Evolutionary conservation across 306 rosid species (phyloP).

Genomic region (Castanopsis chinensis): DNA sequence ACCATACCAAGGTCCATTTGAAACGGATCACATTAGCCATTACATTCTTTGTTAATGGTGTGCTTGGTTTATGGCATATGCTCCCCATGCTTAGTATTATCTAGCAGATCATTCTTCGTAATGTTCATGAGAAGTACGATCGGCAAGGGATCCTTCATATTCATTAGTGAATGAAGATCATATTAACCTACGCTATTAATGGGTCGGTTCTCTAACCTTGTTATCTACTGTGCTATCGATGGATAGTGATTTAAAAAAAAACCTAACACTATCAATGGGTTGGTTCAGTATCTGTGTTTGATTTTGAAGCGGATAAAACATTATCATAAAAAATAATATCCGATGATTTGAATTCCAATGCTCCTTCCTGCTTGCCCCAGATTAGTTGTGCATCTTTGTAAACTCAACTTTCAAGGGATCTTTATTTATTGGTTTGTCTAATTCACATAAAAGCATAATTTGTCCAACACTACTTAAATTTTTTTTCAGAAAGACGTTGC

Average conservation of each 20-base stretch:
- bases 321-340: not conserved
- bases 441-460: not conserved
- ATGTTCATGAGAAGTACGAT: too few species aligned
- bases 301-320: not conserved
- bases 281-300: not conserved
- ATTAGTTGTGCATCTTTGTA: not conserved
- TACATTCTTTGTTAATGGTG: too few species aligned
- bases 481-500: not conserved
- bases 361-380: not conserved
- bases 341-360: not conserved
- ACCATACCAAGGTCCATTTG: too few species aligned
- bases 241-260: too few species aligned
- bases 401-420: not conserved
- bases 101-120: too few species aligned
- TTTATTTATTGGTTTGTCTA: not conserved
- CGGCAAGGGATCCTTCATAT: too few species aligned
- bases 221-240: not conserved
- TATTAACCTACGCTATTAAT: too few species aligned
- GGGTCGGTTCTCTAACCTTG: not conserved
- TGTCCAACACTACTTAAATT: not conserved
- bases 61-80: too few species aligned
- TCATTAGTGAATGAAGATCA: too few species aligned
- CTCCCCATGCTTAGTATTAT: too few species aligned
- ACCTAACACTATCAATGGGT: not conserved
- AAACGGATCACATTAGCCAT: too few species aligned